These are phyloP conservation scores for Kandelia obovata DNA, from an alignment of 345 rosid species.

Conservation along the genomic window DNA sequence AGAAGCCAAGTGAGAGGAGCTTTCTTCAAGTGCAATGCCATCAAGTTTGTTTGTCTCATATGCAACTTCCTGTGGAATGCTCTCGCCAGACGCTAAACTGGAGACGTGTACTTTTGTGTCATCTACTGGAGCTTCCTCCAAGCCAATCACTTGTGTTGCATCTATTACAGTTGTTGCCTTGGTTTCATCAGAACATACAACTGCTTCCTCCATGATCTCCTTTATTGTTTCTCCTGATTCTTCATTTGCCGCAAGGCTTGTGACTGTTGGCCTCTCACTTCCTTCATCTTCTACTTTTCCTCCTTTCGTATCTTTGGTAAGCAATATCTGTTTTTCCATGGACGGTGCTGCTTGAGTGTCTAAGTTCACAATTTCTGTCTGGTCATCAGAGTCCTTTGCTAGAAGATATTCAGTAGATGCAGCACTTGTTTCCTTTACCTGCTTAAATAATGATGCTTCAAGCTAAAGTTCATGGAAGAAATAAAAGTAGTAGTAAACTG, in stretches of 20 bases:
- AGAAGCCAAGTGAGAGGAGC: conserved; percentile 18
- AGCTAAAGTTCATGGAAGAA: conserved; percentile 6
- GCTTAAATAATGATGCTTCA: conserved; percentile 12
- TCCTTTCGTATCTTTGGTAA: conserved; percentile 1
- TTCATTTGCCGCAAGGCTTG: conserved; percentile 2
- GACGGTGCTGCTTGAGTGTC: conserved; percentile 22
- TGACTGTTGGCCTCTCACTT: conserved; percentile 14
- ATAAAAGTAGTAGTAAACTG: not conserved
- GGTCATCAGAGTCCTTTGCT: conserved; percentile 25
- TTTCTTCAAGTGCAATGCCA: conserved; percentile 10
- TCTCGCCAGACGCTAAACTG: conserved; percentile 11
- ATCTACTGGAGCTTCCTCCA: conserved; percentile 18
- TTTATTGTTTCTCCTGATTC: conserved; percentile 19
- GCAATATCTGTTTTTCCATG: conserved; percentile 17
- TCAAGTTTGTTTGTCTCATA: conserved; percentile 21
- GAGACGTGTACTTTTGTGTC: conserved; percentile 13
- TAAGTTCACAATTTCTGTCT: conserved; percentile 10
- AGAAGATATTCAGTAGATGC: conserved; percentile 14
- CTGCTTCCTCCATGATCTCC: conserved; percentile 17
- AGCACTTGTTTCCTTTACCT: conserved; percentile 25
- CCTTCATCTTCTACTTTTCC: conserved; percentile 13
- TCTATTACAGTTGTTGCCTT: conserved; percentile 8
- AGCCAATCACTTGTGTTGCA: conserved; percentile 13
- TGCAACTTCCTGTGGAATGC: conserved; percentile 12
- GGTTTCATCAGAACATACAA: not conserved